These are phyloP conservation scores for Dendrobium officinale DNA, from an alignment of 106 monocot genomes.

Conservation along the genomic window DNA sequence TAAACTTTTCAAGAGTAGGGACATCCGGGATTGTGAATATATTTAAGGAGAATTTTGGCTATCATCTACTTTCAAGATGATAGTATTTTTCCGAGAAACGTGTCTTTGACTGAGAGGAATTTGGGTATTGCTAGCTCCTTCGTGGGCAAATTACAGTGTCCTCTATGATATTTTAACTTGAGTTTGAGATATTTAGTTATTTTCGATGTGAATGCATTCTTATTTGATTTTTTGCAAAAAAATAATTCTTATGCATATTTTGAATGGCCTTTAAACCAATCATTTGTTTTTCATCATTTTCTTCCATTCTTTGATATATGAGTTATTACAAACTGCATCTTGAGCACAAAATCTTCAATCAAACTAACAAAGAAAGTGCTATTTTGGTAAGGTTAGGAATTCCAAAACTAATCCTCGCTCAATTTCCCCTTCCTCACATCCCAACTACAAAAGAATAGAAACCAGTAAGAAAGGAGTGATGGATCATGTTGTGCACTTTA, in stretches of 20 bases:
- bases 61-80: too few relatives aligned
- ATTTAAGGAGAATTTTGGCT: too few relatives aligned
- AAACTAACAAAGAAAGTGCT: neutral
- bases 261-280: neutral
- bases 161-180: too few relatives aligned
- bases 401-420: neutral
- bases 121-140: too few relatives aligned
- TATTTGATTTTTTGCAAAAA: neutral
- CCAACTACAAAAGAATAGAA: neutral
- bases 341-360: neutral
- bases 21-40: too few relatives aligned
- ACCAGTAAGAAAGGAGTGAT: neutral
- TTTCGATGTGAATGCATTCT: neutral
- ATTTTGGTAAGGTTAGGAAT: neutral
- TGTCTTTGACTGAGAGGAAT: too few relatives aligned
- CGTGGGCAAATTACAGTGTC: too few relatives aligned
- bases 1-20: too few relatives aligned
- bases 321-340: neutral
- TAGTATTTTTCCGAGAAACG: too few relatives aligned
- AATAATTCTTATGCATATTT: neutral
- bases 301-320: neutral
- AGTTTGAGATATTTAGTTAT: neutral
- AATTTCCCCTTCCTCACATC: neutral
- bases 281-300: neutral
- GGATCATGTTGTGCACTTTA: neutral